Evolutionary conservation across 2,329 filamentous ascomycete genomes (phyloP), one percentile per base, ranked within the genome.

Genomic region (Fusarium armeniacum): DNA sequence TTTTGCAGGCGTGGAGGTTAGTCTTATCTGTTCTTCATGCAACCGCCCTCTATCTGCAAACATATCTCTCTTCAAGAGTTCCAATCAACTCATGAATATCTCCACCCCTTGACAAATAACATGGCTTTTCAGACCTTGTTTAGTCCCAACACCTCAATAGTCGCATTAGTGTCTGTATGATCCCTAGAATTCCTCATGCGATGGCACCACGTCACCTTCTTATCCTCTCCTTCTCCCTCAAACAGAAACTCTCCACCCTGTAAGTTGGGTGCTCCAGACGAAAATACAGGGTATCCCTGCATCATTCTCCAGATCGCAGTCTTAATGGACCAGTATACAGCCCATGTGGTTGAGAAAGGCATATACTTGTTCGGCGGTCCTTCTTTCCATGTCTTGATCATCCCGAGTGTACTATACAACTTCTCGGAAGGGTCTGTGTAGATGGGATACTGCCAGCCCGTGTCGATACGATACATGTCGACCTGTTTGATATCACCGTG

Each of bases 221-320:
- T 70, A 1, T 57, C 32, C 6, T 51, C 46, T 1, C 43, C 63
- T 3, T 60, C 36, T 0, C 63, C 55, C 18, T 58, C 46, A 12
- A 70, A 71, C 8, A 70, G 10, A 15, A 70, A 68, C 30, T 71
- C 67, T 3, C 67, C 67, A 0, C 67, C 67, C 10, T 70, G 67
- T 2, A 65, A 52, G 18, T 57, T 32, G 9, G 64, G 33, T 10
- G 50, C 40, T 9, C 67, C 67, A 28, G 24, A 40, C 3, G 40
- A 65, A 13, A 33, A 46, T 0, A 51, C 3, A 1, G 63, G 67
- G 15, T 68, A 57, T 2, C 63, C 63, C 2, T 38, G 33, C 15
- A 61, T 12, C 0, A 43, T 18, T 2, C 30, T 56, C 53, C 38
- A 56, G 20, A 69, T 30, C 2, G 51, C 54, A 13, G 40, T 52